phyloP scores from a whole-genome alignment of 495 filamentous ascomycete species.

The Halenospora varia region DNA sequence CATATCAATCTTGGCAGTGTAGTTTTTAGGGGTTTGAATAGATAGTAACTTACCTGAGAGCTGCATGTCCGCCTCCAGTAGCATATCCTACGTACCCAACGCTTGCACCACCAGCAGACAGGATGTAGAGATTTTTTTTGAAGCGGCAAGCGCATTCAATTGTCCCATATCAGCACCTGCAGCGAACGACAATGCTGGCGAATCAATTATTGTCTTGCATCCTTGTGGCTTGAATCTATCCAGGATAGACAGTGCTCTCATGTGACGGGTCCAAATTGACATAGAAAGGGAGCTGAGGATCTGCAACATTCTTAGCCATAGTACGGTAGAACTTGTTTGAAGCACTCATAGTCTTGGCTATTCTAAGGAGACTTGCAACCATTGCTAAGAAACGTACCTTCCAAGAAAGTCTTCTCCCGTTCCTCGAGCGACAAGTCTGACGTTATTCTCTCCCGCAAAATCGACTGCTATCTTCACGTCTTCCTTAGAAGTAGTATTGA shows the following conservation, averaged over 20 bases:
- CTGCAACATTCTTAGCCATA: constrained; percentile 2
- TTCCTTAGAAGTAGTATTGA: constrained; percentile 37
- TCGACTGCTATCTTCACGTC: constrained; percentile 36
- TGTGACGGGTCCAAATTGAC: constrained; percentile 47
- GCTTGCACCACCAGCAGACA: constrained; percentile 11
- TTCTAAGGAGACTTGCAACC: neutral
- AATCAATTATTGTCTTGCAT: constrained; percentile 30
- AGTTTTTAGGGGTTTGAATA: no score
- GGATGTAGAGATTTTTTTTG: constrained; percentile 1
- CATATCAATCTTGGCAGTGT: no score
- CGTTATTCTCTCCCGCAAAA: constrained; percentile 45
- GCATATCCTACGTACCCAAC: constrained; percentile 47
- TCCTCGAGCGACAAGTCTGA: constrained; percentile 57
- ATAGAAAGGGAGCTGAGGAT: constrained; percentile 36
- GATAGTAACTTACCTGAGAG: constrained; percentile 36
- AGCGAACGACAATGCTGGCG: constrained; percentile 32
- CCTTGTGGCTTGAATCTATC: constrained; percentile 32
- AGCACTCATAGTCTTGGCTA: no score
- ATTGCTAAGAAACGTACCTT: constrained; percentile 28
- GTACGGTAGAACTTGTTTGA: no score
- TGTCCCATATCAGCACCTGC: constrained; percentile 33
- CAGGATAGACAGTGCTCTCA: constrained; percentile 34
- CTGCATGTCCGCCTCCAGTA: constrained; percentile 56
- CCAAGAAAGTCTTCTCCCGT: constrained; percentile 57
- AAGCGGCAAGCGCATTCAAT: neutral